Conservation (phyloP, 2,329 filamentous ascomycete species). For the Penicillium sp. region DNA sequence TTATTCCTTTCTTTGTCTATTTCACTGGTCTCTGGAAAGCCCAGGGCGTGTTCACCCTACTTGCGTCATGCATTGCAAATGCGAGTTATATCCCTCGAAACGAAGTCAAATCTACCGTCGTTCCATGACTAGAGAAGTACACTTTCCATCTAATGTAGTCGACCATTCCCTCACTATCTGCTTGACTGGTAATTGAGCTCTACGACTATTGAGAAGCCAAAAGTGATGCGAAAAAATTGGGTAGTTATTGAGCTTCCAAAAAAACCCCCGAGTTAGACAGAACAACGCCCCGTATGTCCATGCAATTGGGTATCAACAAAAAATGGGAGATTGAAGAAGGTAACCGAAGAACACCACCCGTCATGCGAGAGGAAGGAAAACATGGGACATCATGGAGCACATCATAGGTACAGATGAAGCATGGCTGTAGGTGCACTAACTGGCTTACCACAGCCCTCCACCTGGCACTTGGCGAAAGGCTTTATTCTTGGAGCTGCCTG, state of each 20-base stretch:
- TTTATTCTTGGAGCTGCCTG: slow-evolving; percentile 32
- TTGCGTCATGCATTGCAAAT: slow-evolving; percentile 30
- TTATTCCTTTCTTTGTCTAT: slow-evolving; percentile 17
- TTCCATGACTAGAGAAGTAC: neutral
- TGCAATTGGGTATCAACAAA: slow-evolving; percentile 28
- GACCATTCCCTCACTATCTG: neutral
- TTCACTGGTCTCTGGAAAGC: slow-evolving; percentile 12
- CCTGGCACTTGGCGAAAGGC: slow-evolving; percentile 49
- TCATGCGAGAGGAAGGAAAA: slow-evolving; percentile 20
- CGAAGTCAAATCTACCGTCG: neutral
- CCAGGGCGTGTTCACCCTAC: slow-evolving; percentile 6
- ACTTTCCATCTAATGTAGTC: neutral
- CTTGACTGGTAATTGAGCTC: too few species aligned
- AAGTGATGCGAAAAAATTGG: neutral
- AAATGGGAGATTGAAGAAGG: slow-evolving; percentile 12
- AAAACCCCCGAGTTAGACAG: neutral
- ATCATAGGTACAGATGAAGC: slow-evolving; percentile 52
- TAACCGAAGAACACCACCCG: slow-evolving; percentile 19
- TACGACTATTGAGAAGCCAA: neutral
- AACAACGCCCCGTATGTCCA: slow-evolving; percentile 21
- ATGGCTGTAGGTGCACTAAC: slow-evolving; percentile 44
- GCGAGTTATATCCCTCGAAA: slow-evolving; percentile 15
- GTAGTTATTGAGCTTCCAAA: neutral
- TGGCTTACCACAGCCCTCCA: slow-evolving; percentile 44
- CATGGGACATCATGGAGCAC: slow-evolving; percentile 4